phyloP scores from a whole-genome alignment of 345 rosid genomes.

The Gynandropsis gynandra region DNA sequence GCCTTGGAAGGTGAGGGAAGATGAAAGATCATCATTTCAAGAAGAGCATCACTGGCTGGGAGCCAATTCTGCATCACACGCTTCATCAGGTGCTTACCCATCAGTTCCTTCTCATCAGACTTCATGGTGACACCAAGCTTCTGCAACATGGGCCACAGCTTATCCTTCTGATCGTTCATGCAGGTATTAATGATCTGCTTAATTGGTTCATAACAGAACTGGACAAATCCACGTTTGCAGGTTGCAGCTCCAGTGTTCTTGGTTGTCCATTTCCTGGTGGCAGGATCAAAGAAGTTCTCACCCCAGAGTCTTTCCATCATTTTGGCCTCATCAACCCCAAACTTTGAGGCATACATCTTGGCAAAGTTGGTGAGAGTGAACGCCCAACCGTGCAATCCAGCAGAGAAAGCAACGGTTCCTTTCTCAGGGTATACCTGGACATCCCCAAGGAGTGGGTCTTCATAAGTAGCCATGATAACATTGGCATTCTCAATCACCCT shows the following conservation, averaged over 20 bases:
- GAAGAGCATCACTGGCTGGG: constrained; percentile 48
- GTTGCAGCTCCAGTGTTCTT: constrained; percentile 47
- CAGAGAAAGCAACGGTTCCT: constrained; percentile 71
- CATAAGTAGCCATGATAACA: constrained; percentile 67
- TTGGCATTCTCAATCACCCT: constrained; percentile 72
- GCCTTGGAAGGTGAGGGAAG: constrained; percentile 60
- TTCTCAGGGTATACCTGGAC: constrained; percentile 62
- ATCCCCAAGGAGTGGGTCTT: constrained; percentile 66
- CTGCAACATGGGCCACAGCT: constrained; percentile 62
- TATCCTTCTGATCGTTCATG: constrained; percentile 67
- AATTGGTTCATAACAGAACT: constrained; percentile 67
- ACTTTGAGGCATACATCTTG: constrained; percentile 65
- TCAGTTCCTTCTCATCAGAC: constrained; percentile 52
- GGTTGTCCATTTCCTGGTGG: constrained; percentile 61
- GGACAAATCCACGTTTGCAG: constrained; percentile 66
- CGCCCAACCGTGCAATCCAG: constrained; percentile 72
- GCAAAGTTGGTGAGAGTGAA: constrained; percentile 61
- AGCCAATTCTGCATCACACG: constrained; percentile 79
- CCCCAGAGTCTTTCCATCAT: constrained; percentile 59
- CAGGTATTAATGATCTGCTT: constrained; percentile 61
- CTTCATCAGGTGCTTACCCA: constrained; percentile 64
- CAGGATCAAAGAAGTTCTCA: constrained; percentile 50
- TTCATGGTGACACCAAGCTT: constrained; percentile 51
- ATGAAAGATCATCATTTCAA: constrained; percentile 69
- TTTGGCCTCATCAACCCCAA: constrained; percentile 55